These are phyloP conservation scores for Phytophthora multivora DNA, from an alignment of 352 stramenopile genomes.

Conservation along the genomic window DNA sequence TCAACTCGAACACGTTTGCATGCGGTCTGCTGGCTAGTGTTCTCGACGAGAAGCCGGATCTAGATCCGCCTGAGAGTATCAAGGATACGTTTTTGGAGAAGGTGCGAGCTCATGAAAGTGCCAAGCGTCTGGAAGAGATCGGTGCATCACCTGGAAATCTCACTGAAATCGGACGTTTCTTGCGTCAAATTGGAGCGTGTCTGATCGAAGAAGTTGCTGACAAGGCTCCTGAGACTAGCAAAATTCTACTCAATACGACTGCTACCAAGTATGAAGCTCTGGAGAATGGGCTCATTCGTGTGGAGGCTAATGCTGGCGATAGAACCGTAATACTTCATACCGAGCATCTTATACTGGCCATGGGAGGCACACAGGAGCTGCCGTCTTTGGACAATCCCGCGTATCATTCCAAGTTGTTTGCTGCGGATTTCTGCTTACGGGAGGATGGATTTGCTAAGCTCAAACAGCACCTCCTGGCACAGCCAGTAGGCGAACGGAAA, in stretches of 20 bases:
- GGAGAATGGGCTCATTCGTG: conserved; percentile 50
- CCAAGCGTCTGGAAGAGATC: conserved; percentile 59
- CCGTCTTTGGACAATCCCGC: conserved; percentile 41
- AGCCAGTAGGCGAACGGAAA: conserved; percentile 47
- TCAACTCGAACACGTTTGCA: conserved; percentile 89
- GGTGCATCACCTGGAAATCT: conserved; percentile 58
- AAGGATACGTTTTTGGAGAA: conserved; percentile 78
- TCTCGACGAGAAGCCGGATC: conserved; percentile 77
- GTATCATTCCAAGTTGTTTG: conserved; percentile 64
- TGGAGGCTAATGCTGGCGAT: conserved; percentile 43
- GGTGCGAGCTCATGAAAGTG: conserved; percentile 50
- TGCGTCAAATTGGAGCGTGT: conserved; percentile 53
- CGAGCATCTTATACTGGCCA: conserved; percentile 73
- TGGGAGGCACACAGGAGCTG: conserved; percentile 62
- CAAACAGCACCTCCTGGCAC: conserved; percentile 40
- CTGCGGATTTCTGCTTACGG: conserved; percentile 65
- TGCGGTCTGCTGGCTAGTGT: conserved; percentile 74
- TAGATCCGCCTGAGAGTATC: conserved; percentile 76
- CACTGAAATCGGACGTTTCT: conserved; percentile 67
- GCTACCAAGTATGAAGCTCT: conserved; percentile 55
- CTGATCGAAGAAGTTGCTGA: conserved; percentile 51
- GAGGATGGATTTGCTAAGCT: conserved; percentile 65
- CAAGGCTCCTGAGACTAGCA: conserved; percentile 43
- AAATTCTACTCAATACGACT: conserved; percentile 54
- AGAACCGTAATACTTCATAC: conserved; percentile 49